Conservation (phyloP, 305 asterid species). For the Salvia sclarea region DNA sequence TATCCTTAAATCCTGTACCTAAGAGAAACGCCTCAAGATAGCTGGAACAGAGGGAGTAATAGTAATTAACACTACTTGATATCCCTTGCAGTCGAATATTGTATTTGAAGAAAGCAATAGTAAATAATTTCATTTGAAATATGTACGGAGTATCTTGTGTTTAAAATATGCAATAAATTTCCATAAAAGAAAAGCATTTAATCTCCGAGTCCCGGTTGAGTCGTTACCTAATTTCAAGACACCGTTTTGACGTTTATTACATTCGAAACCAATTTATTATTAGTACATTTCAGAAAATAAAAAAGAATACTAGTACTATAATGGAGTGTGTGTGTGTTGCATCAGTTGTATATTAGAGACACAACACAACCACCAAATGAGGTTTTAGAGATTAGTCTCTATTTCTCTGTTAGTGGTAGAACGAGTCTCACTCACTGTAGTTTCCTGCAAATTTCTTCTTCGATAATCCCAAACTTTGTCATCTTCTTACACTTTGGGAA, state of each 20-base stretch:
- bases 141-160: not conserved
- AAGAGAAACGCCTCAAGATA: too few species aligned
- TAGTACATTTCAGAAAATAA: not conserved
- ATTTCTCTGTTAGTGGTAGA: conserved; percentile 23
- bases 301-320: not conserved
- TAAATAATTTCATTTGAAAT: not conserved
- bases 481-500: conserved; percentile 13
- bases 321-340: conserved; percentile 8
- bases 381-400: conserved; percentile 22
- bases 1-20: too few species aligned
- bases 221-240: not conserved
- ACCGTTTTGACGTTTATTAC: not conserved
- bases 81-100: too few species aligned
- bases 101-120: too few species aligned
- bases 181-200: not conserved
- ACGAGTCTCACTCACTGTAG: conserved; percentile 34
- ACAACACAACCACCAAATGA: not conserved
- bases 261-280: not conserved
- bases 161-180: not conserved
- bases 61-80: too few species aligned
- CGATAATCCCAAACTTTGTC: conserved; percentile 44
- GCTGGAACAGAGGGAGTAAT: too few species aligned
- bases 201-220: not conserved
- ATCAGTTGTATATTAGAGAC: conserved; percentile 22
- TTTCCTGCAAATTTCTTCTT: conserved; percentile 34